These are phyloP conservation scores for Moesziomyces sp. DNA, from an alignment of 1,284 basidiomycete genomes.

Conservation along the genomic window DNA sequence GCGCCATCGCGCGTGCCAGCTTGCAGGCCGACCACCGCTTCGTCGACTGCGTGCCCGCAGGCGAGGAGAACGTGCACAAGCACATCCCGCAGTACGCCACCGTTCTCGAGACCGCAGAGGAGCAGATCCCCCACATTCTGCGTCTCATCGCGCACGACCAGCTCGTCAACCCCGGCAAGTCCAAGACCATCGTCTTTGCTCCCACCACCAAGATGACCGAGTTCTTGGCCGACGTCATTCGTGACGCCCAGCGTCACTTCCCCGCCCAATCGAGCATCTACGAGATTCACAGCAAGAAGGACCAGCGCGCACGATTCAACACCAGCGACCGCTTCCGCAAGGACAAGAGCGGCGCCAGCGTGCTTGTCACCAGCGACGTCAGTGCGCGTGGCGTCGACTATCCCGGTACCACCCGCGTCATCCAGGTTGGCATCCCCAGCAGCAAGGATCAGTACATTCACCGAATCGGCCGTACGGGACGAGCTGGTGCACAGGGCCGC, in stretches of 20 bases:
- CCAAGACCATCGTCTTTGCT: constrained; percentile 88
- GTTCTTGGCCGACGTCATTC: constrained; percentile 75
- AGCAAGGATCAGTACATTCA: constrained; percentile 85
- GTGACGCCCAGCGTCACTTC: constrained; percentile 21
- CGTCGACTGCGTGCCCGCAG: constrained; percentile 73
- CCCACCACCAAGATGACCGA: constrained; percentile 88
- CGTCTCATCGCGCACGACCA: constrained; percentile 90
- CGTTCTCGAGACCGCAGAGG: constrained; percentile 75
- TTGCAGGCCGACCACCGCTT: constrained; percentile 75
- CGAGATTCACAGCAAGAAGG: constrained; percentile 87
- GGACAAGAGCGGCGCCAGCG: constrained; percentile 71
- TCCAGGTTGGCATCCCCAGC: constrained; percentile 86
- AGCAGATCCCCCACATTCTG: constrained; percentile 83
- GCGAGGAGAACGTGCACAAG: constrained; percentile 76
- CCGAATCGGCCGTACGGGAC: constrained; percentile 89
- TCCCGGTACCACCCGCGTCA: constrained; percentile 86
- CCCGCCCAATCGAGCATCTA: constrained; percentile 68
- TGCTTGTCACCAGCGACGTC: constrained; percentile 70
- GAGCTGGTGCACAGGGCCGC: constrained; percentile 78
- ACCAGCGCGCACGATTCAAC: constrained; percentile 75
- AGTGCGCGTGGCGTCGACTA: constrained; percentile 70
- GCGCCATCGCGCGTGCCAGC: constrained; percentile 71
- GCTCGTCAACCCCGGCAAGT: constrained; percentile 76
- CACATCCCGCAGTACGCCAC: constrained; percentile 88
- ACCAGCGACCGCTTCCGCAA: constrained; percentile 78